Evolutionary conservation across 257 asterid species (phyloP).

Genomic region (Penstemon newberryi): DNA sequence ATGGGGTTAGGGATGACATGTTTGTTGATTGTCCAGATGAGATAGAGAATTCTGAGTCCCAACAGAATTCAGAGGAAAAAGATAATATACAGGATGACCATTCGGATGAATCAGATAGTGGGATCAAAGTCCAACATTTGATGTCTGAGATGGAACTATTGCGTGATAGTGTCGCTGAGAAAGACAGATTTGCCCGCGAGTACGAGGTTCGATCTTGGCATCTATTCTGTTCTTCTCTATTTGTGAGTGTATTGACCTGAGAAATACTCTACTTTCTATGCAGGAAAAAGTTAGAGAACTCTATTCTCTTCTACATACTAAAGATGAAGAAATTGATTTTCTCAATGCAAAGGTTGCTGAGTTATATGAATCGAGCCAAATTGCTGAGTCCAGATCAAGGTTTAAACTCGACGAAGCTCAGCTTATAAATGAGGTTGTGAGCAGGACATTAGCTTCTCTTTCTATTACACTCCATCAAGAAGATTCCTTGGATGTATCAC

Average conservation of each 20-base stretch:
- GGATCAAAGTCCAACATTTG: slow-evolving; percentile 42
- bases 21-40: slow-evolving; percentile 97
- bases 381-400: slow-evolving; percentile 36
- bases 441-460: slow-evolving; percentile 56
- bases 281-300: slow-evolving; percentile 62
- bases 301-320: slow-evolving; percentile 43
- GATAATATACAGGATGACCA: slow-evolving; percentile 40
- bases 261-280: slow-evolving; percentile 30
- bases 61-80: slow-evolving; percentile 52
- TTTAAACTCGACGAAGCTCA: slow-evolving; percentile 39
- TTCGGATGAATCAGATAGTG: slow-evolving; percentile 49
- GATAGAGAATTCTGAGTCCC: slow-evolving; percentile 72
- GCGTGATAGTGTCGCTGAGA: slow-evolving; percentile 56
- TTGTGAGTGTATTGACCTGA: slow-evolving; percentile 23
- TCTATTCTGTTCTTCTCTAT: slow-evolving; percentile 21
- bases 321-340: slow-evolving; percentile 60
- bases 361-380: slow-evolving; percentile 41
- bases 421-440: slow-evolving; percentile 49
- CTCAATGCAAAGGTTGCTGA: slow-evolving; percentile 59
- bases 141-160: slow-evolving; percentile 59
- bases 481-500: slow-evolving; percentile 45
- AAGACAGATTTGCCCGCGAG: slow-evolving; percentile 45
- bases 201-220: slow-evolving; percentile 56
- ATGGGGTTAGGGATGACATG: slow-evolving; percentile 72
- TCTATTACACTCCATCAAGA: slow-evolving; percentile 44